A percentile compares a stretch with the other conserved stretches of the same genome.
phyloP scores from a whole-genome alignment of 2,329 filamentous ascomycete genomes.

The Chaetomium sp. region DNA sequence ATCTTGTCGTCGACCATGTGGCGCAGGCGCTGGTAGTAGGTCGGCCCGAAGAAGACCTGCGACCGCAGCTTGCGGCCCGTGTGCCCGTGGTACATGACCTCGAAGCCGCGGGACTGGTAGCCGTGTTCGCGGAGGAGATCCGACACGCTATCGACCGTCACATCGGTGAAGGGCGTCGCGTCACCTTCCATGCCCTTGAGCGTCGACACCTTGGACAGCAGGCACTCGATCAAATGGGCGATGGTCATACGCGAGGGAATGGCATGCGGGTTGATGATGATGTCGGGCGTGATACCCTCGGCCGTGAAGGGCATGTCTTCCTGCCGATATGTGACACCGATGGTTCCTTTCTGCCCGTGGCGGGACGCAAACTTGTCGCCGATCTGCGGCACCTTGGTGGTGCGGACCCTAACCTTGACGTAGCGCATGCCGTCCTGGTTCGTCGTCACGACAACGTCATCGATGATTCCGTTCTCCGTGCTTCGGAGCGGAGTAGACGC shows the following conservation, averaged over 20 bases:
- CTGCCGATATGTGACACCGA: constrained; percentile 95
- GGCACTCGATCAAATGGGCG: constrained; percentile 98
- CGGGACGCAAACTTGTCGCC: constrained; percentile 99
- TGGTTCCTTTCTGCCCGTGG: constrained; percentile 98
- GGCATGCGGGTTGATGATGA: constrained; percentile 99
- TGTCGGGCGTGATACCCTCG: constrained; percentile 88
- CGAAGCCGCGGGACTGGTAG: constrained; percentile 95
- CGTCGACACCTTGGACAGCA: constrained; percentile 92
- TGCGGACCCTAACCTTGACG: constrained; percentile 95
- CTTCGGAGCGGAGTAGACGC: constrained; percentile 92
- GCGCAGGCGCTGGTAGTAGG: constrained; percentile 96
- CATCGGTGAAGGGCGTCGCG: constrained; percentile 95
- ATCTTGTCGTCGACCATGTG: constrained; percentile 99
- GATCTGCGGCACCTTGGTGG: constrained; percentile 97
- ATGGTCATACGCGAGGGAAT: constrained; percentile 99
- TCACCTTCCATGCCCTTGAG: constrained; percentile 95
- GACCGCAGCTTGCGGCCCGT: constrained; percentile 91
- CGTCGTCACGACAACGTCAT: constrained; percentile 90
- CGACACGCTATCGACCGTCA: constrained; percentile 93
- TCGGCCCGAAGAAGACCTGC: constrained; percentile 95
- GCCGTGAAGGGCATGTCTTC: constrained; percentile 98
- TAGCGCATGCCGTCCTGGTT: constrained; percentile 93
- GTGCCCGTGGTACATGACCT: constrained; percentile 98
- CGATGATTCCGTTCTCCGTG: constrained; percentile 95
- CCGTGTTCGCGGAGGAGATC: constrained; percentile 83